phyloP scores from a whole-genome alignment of 179 eudicot species.

The Sideroxylon spinosum region DNA sequence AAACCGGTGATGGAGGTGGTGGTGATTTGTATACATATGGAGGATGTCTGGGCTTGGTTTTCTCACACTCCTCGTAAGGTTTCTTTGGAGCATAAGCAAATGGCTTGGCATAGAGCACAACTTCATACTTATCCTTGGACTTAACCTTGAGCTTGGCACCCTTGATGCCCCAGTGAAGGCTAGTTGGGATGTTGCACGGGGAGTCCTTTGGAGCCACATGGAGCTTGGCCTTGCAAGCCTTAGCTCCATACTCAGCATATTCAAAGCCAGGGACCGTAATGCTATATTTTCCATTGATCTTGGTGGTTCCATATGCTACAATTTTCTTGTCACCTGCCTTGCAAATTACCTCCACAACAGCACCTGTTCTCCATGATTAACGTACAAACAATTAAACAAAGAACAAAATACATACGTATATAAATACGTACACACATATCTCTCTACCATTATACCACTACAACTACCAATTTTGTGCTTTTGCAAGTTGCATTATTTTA shows the following conservation, averaged over 20 bases:
- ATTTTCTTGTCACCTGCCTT: slow-evolving; percentile 37
- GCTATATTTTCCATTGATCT: slow-evolving; percentile 44
- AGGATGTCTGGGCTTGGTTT: slow-evolving; percentile 21
- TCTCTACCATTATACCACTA: too few relatives aligned
- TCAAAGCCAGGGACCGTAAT: slow-evolving; percentile 38
- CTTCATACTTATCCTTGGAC: neutral
- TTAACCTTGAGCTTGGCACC: slow-evolving; percentile 5
- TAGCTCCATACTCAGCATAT: slow-evolving; percentile 37
- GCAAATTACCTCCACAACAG: slow-evolving; percentile 53
- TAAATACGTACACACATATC: too few relatives aligned
- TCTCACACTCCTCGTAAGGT: slow-evolving; percentile 11
- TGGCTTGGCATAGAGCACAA: slow-evolving; percentile 5
- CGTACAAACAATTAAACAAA: too few relatives aligned
- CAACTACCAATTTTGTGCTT: too few relatives aligned
- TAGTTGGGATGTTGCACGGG: slow-evolving; percentile 10
- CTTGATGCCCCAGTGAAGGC: neutral
- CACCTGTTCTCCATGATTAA: slow-evolving; percentile 25
- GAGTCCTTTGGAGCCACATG: slow-evolving; percentile 38
- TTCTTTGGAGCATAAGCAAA: slow-evolving; percentile 10
- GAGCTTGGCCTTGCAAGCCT: slow-evolving; percentile 54
- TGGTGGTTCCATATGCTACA: slow-evolving; percentile 50
- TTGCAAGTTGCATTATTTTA: too few relatives aligned
- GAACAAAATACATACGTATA: too few relatives aligned
- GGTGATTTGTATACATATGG: slow-evolving; percentile 35
- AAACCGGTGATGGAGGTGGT: neutral